Evolutionary conservation across 306 rosid genomes (phyloP).

Genomic region (Psophocarpus tetragonolobus): DNA sequence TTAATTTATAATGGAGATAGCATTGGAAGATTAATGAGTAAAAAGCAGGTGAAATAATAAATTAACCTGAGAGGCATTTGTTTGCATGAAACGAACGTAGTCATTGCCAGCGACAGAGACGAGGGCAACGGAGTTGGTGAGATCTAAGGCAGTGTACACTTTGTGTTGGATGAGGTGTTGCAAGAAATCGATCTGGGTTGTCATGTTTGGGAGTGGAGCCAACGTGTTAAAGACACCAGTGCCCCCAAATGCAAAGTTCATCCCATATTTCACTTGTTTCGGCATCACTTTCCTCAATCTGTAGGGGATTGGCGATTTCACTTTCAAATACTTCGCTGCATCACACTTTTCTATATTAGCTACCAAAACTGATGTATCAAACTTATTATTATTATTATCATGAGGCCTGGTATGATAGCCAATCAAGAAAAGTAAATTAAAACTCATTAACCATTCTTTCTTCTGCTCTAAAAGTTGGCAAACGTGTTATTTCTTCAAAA

Average conservation of each 20-base stretch:
- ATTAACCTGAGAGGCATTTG: slow-evolving; percentile 57
- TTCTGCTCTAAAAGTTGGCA: neutral
- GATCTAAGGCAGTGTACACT: slow-evolving; percentile 39
- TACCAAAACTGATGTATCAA: neutral
- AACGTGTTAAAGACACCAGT: slow-evolving; percentile 76
- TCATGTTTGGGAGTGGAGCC: slow-evolving; percentile 70
- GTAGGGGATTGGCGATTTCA: slow-evolving; percentile 83
- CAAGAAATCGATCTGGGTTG: slow-evolving; percentile 67
- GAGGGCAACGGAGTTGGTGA: slow-evolving; percentile 62
- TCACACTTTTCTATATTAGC: neutral
- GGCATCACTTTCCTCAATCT: slow-evolving; percentile 47
- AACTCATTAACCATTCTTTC: too few species aligned
- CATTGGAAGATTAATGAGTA: neutral
- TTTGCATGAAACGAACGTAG: slow-evolving; percentile 44
- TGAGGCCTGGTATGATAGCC: neutral
- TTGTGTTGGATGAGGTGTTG: slow-evolving; percentile 37
- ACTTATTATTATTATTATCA: neutral
- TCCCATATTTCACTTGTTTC: slow-evolving; percentile 58
- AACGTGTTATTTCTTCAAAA: too few species aligned
- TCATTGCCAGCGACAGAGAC: slow-evolving; percentile 86
- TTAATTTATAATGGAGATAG: too few species aligned
- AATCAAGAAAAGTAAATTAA: too few species aligned
- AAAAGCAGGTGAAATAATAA: neutral
- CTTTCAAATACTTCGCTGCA: slow-evolving; percentile 66
- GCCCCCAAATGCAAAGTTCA: slow-evolving; percentile 91